These are phyloP conservation scores for Claviceps purpurea DNA, from an alignment of 2,329 filamentous ascomycete species.

Conservation along the genomic window DNA sequence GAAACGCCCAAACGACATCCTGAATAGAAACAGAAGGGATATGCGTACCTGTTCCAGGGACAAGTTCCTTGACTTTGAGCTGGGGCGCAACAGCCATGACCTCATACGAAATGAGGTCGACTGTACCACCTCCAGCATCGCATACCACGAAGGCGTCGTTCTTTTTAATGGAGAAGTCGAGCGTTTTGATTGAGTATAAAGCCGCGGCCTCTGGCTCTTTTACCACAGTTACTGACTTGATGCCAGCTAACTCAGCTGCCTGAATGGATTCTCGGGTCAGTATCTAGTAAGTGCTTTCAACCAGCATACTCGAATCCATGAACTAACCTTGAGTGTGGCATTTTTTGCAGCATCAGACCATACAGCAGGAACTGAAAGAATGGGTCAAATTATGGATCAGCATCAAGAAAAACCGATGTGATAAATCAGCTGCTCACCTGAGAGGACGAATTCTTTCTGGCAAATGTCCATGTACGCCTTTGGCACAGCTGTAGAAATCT, in stretches of 20 bases:
- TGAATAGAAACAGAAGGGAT: no score
- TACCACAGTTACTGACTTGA: conserved; percentile 31
- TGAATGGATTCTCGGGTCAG: conserved; percentile 9
- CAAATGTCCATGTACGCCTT: conserved; percentile 8
- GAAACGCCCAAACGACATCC: no score
- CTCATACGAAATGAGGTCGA: conserved; percentile 41
- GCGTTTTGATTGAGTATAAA: conserved; percentile 30
- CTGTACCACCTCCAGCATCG: conserved; percentile 40
- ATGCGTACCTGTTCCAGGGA: conserved; percentile 12
- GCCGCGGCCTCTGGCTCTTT: conserved; percentile 40
- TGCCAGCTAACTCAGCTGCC: conserved; percentile 24
- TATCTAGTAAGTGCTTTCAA: background rate
- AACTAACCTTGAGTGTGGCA: conserved; percentile 22
- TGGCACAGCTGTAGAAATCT: conserved; percentile 17
- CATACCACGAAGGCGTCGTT: conserved; percentile 39
- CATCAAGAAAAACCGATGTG: background rate
- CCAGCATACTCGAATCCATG: background rate
- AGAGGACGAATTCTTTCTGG: conserved; percentile 23
- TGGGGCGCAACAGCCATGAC: conserved; percentile 16
- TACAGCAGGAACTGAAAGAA: conserved; percentile 37
- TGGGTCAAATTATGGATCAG: background rate
- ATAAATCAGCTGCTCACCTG: conserved; percentile 19
- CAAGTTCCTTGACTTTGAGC: conserved; percentile 12
- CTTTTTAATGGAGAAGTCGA: conserved; percentile 25
- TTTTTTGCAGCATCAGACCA: conserved; percentile 43